Percentiles rank a stretch among this genome's conserved stretches.
phyloP scores from a whole-genome alignment of 1,139 yeast species.

The Yamadazyma atlantica region DNA sequence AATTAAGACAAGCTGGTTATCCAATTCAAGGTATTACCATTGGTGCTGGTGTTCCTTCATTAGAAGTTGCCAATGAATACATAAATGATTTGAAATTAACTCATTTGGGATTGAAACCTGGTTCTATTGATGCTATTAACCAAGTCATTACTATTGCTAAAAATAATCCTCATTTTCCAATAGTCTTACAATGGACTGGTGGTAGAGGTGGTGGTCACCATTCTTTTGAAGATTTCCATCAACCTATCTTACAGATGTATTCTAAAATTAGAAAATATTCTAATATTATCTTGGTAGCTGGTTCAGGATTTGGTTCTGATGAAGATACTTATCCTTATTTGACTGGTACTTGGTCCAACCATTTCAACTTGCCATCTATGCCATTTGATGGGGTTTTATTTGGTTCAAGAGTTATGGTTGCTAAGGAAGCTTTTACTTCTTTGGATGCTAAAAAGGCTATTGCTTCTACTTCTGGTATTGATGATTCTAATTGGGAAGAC shows the following conservation, averaged over 20 bases:
- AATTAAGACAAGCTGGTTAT: conserved; percentile 85
- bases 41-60: conserved; percentile 99
- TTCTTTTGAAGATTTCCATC: conserved; percentile 98
- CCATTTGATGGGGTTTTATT: conserved; percentile 97
- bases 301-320: conserved; percentile 97
- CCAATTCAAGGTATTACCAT: conserved; percentile 95
- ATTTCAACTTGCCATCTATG: conserved; percentile 93
- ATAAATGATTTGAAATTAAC: conserved; percentile 89
- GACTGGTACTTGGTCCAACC: conserved; percentile 91
- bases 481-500: conserved; percentile 86
- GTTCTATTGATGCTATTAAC: conserved; percentile 89
- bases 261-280: conserved; percentile 89
- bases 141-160: conserved; percentile 89
- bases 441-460: conserved; percentile 92
- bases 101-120: conserved; percentile 96
- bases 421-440: conserved; percentile 93
- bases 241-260: conserved; percentile 94
- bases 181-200: conserved; percentile 98
- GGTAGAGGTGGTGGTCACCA: conserved; percentile 99
- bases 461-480: conserved; percentile 86
- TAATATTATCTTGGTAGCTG: conserved; percentile 89
- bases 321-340: conserved; percentile 96
- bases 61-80: conserved; percentile 96
- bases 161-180: conserved; percentile 94
- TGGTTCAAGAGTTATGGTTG: conserved; percentile 97